Evolutionary conservation across 1,139 yeast genomes (phyloP).

Genomic region (Geotrichum candidum): DNA sequence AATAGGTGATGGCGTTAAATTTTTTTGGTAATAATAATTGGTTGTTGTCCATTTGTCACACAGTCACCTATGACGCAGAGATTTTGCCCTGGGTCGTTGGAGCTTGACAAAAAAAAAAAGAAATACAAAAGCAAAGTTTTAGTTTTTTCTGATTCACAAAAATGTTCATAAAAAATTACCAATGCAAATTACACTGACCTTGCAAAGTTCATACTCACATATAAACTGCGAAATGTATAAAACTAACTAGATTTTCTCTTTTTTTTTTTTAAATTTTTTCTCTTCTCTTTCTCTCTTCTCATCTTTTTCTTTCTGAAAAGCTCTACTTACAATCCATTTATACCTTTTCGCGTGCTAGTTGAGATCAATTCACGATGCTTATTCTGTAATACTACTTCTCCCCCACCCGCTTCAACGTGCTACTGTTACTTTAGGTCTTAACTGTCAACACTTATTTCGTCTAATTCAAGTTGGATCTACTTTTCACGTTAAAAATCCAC

Average conservation of each 20-base stretch:
- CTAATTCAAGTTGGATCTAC: background rate
- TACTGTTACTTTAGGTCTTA: constrained; percentile 2
- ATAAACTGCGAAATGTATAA: background rate
- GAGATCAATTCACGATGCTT: background rate
- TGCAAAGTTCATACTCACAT: too few relatives aligned
- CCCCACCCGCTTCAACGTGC: background rate
- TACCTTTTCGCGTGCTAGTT: background rate
- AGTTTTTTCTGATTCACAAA: too few relatives aligned
- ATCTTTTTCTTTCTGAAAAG: background rate
- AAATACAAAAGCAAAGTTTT: too few relatives aligned
- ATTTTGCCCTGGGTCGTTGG: too few relatives aligned
- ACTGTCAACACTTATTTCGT: constrained; percentile 1
- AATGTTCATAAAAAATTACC: too few relatives aligned
- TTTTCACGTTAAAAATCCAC: too few relatives aligned
- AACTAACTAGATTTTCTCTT: background rate
- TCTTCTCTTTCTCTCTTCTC: background rate
- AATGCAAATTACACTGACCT: too few relatives aligned
- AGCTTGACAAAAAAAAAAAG: too few relatives aligned
- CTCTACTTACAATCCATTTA: background rate
- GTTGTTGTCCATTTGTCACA: too few relatives aligned
- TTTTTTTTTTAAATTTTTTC: background rate
- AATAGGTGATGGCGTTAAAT: too few relatives aligned
- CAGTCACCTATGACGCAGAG: too few relatives aligned
- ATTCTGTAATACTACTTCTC: background rate
- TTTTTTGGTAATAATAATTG: too few relatives aligned